Evolutionary conservation across 495 filamentous ascomycete genomes (phyloP), one percentile per base, ranked within the genome.

Genomic region (Neurospora sp.): DNA sequence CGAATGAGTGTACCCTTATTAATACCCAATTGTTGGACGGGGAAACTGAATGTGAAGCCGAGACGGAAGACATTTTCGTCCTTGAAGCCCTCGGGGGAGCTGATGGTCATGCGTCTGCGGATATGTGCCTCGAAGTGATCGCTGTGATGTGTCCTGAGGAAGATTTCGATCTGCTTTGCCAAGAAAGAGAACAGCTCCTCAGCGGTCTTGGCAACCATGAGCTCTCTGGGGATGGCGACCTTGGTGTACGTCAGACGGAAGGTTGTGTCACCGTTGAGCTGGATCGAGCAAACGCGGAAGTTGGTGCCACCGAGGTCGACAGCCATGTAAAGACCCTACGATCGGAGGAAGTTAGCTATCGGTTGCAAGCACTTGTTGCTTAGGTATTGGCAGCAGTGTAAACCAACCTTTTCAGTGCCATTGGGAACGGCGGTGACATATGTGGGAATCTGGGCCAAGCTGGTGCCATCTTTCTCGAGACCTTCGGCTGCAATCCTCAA

Each of bases 291-390:
- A 76, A 99, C 96, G 74, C 96, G 92, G 83, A 98, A 97, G 81
- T 99, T 99, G 73, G 96, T 99, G 76, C 96, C 96, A 69, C 96
- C 96, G 20, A 99, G 88, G 76, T 99, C 96, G 59, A 99, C 96
- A 27, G 96, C 96, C 81, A 99, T 88, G 81, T 97, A 98, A 20
- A 98, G 84, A 37, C 96, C 96, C 94, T 97, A 69, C 61, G 74
- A 73, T 74, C n/a, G 73, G 73, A 44, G 74, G 40, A 44, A 39
- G 18, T n/a, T 65, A 27, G 38, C n/a, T 39, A 39, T 38, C 4
- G n/a, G 35, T 27, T 44, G 41, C 39, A 18, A 20, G 39, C 18
- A 18, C 9, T 48, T 42, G 39, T 68, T 41, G 7, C 20, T 11
- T 59, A 42, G 20, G 10, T 61, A 9, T 22, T 22, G 46, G 46